Evolutionary conservation across 2,329 filamentous ascomycete genomes (phyloP).

Genomic region (Tolypocladium inflatum): DNA sequence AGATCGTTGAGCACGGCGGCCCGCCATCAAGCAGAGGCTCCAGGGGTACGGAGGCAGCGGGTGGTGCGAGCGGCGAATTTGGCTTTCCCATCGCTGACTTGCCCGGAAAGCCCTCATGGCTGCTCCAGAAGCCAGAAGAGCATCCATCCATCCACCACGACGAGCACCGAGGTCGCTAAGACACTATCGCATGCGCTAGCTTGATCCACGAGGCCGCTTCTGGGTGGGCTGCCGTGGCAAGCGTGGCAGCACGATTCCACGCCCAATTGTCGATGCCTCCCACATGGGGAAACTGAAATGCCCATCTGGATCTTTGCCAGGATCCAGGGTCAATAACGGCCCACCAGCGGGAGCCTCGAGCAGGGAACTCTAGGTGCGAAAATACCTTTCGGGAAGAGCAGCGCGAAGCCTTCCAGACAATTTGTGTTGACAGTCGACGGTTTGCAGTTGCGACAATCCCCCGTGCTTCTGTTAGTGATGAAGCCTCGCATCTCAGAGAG

Average conservation of each 20-base stretch:
- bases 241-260: not conserved
- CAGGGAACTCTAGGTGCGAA: not conserved
- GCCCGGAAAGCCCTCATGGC: not conserved
- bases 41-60: not conserved
- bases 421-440: too few species aligned
- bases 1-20: not conserved
- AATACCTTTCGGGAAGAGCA: not conserved
- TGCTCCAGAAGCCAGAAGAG: not conserved
- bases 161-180: not conserved
- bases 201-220: not conserved
- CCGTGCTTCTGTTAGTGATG: too few species aligned
- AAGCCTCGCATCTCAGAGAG: too few species aligned
- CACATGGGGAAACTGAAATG: not conserved
- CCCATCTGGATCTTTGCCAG: not conserved
- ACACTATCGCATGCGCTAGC: not conserved
- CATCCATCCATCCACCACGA: not conserved
- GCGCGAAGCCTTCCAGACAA: too few species aligned
- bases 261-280: not conserved
- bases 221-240: not conserved
- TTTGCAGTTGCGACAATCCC: too few species aligned
- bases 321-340: not conserved
- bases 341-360: not conserved
- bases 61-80: not conserved
- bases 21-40: not conserved
- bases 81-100: not conserved